Conservation (phyloP, 2,329 filamentous ascomycete genomes). For the Polychaeton citri region DNA sequence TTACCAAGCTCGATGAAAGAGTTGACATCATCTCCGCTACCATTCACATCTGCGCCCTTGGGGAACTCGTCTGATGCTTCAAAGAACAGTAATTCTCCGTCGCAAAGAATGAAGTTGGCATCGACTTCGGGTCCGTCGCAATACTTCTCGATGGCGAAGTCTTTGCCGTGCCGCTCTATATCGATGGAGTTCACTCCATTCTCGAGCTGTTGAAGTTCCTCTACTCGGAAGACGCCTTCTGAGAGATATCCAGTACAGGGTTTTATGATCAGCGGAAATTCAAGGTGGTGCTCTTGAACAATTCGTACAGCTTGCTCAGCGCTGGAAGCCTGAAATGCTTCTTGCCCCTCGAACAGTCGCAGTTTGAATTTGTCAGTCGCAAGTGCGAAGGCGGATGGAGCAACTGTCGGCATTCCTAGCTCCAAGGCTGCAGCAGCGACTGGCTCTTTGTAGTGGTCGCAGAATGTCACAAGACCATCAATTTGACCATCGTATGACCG, state of each 20-base stretch:
- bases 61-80: constrained; percentile 29
- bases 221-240: constrained; percentile 22
- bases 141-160: constrained; percentile 27
- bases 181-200: constrained; percentile 4
- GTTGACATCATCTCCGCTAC: constrained; percentile 1
- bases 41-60: constrained; percentile 17
- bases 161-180: constrained; percentile 6
- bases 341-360: too few relatives aligned
- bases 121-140: constrained; percentile 31
- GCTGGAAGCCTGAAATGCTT: too few relatives aligned
- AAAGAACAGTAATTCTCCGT: constrained; percentile 28
- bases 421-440: too few relatives aligned
- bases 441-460: too few relatives aligned
- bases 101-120: constrained; percentile 26
- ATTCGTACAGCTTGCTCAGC: too few relatives aligned
- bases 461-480: too few relatives aligned
- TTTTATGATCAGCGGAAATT: too few relatives aligned
- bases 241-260: constrained; percentile 22
- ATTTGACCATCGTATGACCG: too few relatives aligned
- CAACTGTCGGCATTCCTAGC: too few relatives aligned
- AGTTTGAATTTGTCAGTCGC: too few relatives aligned
- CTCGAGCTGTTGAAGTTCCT: constrained; percentile 15
- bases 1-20: constrained; percentile 10
- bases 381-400: too few relatives aligned
- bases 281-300: too few relatives aligned